phyloP scores from a whole-genome alignment of 345 rosid species.

The Syzygium aqueum region DNA sequence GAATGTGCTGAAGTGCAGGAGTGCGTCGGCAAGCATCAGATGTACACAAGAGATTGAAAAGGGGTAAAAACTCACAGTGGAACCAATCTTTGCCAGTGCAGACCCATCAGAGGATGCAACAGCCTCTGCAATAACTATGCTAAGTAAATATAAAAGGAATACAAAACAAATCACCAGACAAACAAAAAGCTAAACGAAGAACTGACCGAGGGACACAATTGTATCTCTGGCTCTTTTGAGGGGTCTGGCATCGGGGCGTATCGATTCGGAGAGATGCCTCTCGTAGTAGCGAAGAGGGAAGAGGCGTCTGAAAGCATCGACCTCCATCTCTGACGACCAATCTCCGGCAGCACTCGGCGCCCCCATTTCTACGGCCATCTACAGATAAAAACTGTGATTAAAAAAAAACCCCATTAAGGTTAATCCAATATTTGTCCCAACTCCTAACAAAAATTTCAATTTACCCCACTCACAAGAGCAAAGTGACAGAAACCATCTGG shows the following conservation, averaged over 20 bases:
- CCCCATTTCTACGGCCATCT: conserved; percentile 29
- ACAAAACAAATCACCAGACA: neutral
- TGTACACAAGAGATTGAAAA: neutral
- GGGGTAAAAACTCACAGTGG: conserved; percentile 44
- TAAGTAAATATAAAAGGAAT: neutral
- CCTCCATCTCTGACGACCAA: conserved; percentile 78
- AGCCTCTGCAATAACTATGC: conserved; percentile 35
- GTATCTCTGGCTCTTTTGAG: conserved; percentile 79
- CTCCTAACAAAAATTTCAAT: too few relatives aligned
- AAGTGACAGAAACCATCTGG: too few relatives aligned
- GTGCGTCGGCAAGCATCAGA: neutral
- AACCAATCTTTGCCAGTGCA: conserved; percentile 85
- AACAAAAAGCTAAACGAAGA: neutral
- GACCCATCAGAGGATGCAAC: conserved; percentile 92
- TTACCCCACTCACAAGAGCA: too few relatives aligned
- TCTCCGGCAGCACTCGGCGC: conserved; percentile 40
- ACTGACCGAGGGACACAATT: conserved; percentile 66
- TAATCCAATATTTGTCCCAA: neutral
- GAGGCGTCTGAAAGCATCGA: conserved; percentile 77
- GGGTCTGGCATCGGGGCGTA: conserved; percentile 79
- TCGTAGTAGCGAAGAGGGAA: conserved; percentile 80
- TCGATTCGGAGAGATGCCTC: conserved; percentile 66
- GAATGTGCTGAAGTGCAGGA: neutral
- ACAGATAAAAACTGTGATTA: neutral
- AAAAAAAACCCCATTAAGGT: neutral